These are phyloP conservation scores for Penicillium sp. DNA, from an alignment of 2,329 filamentous ascomycete species.

Conservation along the genomic window DNA sequence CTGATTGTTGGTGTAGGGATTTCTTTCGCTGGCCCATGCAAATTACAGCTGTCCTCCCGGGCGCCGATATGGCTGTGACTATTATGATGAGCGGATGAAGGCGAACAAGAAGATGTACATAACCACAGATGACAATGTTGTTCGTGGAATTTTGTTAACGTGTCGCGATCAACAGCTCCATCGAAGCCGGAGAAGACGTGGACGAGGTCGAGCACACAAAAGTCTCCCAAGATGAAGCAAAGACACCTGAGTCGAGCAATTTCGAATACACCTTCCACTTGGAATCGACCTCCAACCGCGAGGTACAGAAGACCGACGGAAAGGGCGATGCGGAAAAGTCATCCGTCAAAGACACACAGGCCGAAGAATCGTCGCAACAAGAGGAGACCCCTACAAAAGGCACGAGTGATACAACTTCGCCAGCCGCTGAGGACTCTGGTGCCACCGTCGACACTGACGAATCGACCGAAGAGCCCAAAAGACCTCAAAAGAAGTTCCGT, in stretches of 20 bases:
- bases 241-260: background rate
- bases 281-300: background rate
- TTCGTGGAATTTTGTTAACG: conserved; percentile 3
- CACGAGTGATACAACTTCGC: background rate
- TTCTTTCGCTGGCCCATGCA: conserved; percentile 46
- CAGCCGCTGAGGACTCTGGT: background rate
- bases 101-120: conserved; percentile 40
- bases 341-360: background rate
- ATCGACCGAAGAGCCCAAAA: background rate
- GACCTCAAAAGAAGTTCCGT: conserved; percentile 14
- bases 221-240: background rate
- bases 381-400: background rate
- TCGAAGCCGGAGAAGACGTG: conserved; percentile 3
- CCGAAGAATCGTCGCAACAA: background rate
- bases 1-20: conserved; percentile 38
- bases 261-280: conserved; percentile 7
- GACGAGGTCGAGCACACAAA: background rate
- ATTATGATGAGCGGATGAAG: conserved; percentile 50
- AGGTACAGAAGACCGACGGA: conserved; percentile 1
- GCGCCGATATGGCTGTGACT: conserved; percentile 46
- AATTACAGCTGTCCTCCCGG: conserved; percentile 45
- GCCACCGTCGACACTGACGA: background rate
- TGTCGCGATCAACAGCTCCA: conserved; percentile 9
- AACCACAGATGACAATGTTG: background rate
- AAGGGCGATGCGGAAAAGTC: background rate